These are phyloP conservation scores for Inga leiocalycina DNA, from an alignment of 306 rosid species.

Conservation along the genomic window DNA sequence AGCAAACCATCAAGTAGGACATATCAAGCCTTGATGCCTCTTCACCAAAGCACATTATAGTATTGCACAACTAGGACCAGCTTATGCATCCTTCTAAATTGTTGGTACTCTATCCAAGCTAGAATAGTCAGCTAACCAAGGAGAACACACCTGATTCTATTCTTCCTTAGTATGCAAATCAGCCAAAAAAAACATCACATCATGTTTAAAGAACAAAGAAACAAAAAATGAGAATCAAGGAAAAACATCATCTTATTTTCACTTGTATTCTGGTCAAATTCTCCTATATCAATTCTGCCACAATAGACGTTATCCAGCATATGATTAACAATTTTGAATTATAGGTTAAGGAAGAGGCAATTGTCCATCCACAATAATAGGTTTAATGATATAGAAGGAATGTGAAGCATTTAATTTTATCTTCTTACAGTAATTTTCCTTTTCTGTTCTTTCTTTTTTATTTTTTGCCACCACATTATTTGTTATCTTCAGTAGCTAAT, in stretches of 20 bases:
- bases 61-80: too few species aligned
- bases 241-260: background rate
- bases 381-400: background rate
- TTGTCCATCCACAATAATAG: background rate
- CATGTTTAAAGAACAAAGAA: too few species aligned
- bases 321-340: conserved; percentile 73
- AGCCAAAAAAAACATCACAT: too few species aligned
- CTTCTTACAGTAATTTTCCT: background rate
- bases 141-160: too few species aligned
- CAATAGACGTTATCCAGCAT: conserved; percentile 81
- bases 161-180: too few species aligned
- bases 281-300: conserved; percentile 57
- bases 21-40: too few species aligned
- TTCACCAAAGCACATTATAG: too few species aligned
- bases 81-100: too few species aligned
- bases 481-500: background rate
- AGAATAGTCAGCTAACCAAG: too few species aligned
- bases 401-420: background rate
- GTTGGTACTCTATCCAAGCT: too few species aligned
- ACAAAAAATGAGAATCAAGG: too few species aligned
- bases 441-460: background rate
- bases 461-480: background rate
- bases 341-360: conserved; percentile 30
- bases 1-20: too few species aligned
- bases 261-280: conserved; percentile 58